Evolutionary conservation across 345 rosid species (phyloP).

Genomic region (Sapria himalayana): DNA sequence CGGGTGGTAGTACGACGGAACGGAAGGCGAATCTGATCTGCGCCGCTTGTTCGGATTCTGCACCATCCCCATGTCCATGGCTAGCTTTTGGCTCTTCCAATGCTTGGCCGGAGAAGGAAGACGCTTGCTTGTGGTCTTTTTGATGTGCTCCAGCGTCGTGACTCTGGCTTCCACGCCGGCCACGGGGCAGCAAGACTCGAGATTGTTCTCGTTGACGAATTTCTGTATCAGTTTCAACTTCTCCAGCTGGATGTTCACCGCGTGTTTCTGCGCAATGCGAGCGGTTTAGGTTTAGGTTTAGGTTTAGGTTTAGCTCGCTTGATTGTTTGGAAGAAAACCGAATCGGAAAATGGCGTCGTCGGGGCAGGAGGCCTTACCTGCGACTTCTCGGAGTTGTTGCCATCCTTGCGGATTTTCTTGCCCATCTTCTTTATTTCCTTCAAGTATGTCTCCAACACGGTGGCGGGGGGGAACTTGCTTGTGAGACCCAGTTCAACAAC

Average conservation of each 20-base stretch:
- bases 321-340: too few species aligned
- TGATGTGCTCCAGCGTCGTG: conserved; percentile 8
- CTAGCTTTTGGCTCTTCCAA: too few species aligned
- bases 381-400: conserved; percentile 22
- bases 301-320: too few species aligned
- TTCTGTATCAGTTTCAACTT: conserved; percentile 39
- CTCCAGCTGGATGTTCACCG: conserved; percentile 26
- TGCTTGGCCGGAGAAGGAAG: conserved; percentile 13
- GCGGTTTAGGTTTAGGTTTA: not conserved
- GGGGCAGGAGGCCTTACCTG: conserved; percentile 18
- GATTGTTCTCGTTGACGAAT: conserved; percentile 36
- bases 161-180: conserved; percentile 14
- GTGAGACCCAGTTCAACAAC: conserved; percentile 40
- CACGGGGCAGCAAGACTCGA: conserved; percentile 24
- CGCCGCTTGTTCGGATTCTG: conserved; percentile 5
- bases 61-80: conserved; percentile 9
- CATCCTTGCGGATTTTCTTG: conserved; percentile 14
- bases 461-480: conserved; percentile 32
- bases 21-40: conserved; percentile 14
- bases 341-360: conserved; percentile 1
- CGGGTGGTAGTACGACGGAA: conserved; percentile 17
- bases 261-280: not conserved
- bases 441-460: conserved; percentile 27
- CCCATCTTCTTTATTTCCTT: conserved; percentile 17
- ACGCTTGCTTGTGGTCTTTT: conserved; percentile 20